phyloP scores from a whole-genome alignment of 805 yeast genomes.

The Pichia californica region DNA sequence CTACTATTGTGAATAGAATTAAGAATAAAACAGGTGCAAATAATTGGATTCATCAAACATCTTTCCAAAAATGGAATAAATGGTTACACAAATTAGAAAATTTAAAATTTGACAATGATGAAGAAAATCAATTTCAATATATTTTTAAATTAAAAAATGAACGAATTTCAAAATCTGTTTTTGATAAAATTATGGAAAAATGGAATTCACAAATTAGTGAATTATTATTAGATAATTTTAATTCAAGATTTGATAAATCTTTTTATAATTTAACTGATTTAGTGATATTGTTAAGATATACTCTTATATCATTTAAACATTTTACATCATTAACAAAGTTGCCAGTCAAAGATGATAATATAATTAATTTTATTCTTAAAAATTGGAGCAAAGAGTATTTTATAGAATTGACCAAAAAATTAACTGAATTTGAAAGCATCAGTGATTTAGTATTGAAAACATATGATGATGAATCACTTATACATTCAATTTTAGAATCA shows the following conservation, averaged over 20 bases:
- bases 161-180: constrained; percentile 5
- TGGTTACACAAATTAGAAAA: constrained; percentile 22
- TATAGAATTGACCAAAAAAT: constrained; percentile 11
- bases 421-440: constrained; percentile 17
- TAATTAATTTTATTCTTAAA: constrained; percentile 13
- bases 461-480: constrained; percentile 10
- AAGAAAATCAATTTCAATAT: constrained; percentile 19
- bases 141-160: constrained; percentile 12
- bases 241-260: constrained; percentile 7
- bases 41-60: constrained; percentile 25
- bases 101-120: constrained; percentile 9
- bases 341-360: not conserved
- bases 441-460: constrained; percentile 15
- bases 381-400: constrained; percentile 18
- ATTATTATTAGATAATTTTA: constrained; percentile 11
- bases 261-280: constrained; percentile 14
- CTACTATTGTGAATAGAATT: constrained; percentile 17
- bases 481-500: constrained; percentile 14
- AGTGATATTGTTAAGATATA: constrained; percentile 14
- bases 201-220: constrained; percentile 22
- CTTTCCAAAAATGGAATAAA: constrained; percentile 22
- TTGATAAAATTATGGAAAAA: constrained; percentile 7
- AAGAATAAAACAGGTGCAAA: constrained; percentile 17
- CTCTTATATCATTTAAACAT: constrained; percentile 24
- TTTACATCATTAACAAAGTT: constrained; percentile 26